Evolutionary conservation across 2,329 filamentous ascomycete genomes (phyloP).

Genomic region (Thelonectria blattea): DNA sequence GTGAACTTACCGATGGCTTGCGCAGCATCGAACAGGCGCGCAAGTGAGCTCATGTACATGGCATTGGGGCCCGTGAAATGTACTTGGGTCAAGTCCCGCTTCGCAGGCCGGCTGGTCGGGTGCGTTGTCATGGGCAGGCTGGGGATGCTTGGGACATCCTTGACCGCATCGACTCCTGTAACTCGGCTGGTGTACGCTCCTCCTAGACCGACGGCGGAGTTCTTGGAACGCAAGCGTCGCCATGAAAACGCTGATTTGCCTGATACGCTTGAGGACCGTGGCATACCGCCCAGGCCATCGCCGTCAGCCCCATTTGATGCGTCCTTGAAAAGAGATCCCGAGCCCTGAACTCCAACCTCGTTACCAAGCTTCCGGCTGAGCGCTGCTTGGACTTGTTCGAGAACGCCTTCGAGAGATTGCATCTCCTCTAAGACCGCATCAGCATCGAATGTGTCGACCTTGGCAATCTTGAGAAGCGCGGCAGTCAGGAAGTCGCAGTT

Average conservation of each 20-base stretch:
- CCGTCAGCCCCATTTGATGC: constrained; percentile 58
- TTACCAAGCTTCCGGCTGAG: constrained; percentile 86
- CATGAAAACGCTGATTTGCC: constrained; percentile 82
- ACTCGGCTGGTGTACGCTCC: constrained; percentile 51
- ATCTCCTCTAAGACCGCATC: constrained; percentile 94
- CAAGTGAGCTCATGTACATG: constrained; percentile 89
- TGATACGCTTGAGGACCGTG: constrained; percentile 66
- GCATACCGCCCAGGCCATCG: constrained; percentile 48
- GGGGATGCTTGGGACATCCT: constrained; percentile 61
- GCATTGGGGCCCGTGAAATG: constrained; percentile 84
- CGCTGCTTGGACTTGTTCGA: constrained; percentile 82
- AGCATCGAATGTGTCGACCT: constrained; percentile 87
- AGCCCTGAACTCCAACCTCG: constrained; percentile 85
- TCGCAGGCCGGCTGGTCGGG: constrained; percentile 70
- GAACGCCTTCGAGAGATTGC: constrained; percentile 82
- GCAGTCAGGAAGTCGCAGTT: constrained; percentile 92
- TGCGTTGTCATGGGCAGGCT: constrained; percentile 78
- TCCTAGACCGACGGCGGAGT: constrained; percentile 69
- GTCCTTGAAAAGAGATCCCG: constrained; percentile 77
- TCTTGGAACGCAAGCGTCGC: constrained; percentile 89
- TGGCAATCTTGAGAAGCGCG: constrained; percentile 80
- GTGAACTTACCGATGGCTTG: constrained; percentile 81
- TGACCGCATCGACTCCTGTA: constrained; percentile 33
- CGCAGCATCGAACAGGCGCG: constrained; percentile 88
- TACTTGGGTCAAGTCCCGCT: constrained; percentile 71